Percentiles rank a stretch among this genome's conserved stretches.
Conservation (phyloP, 2,329 filamentous ascomycete species). For the Hortaea werneckii region DNA sequence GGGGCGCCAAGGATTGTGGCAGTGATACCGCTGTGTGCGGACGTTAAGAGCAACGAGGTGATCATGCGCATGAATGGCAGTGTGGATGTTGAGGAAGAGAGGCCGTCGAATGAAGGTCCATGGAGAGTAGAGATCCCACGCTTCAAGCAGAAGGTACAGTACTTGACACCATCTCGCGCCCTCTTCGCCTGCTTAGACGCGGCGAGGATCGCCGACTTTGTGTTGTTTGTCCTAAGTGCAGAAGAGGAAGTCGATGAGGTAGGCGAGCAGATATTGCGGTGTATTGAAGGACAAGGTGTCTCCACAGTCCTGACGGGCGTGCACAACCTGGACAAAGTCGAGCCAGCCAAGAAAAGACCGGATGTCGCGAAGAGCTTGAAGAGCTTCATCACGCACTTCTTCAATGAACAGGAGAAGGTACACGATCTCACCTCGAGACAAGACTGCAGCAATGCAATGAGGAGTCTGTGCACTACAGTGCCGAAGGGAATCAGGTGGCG, state of each 20-base stretch:
- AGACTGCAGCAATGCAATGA: constrained; percentile 82
- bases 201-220: constrained; percentile 80
- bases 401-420: constrained; percentile 83
- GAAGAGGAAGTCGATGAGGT: constrained; percentile 73
- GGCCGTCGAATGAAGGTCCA: constrained; percentile 42
- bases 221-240: constrained; percentile 74
- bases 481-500: constrained; percentile 94
- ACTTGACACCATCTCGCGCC: constrained; percentile 64
- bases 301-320: constrained; percentile 85
- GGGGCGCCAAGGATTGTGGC: constrained; percentile 82
- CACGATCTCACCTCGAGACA: constrained; percentile 80
- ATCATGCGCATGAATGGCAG: constrained; percentile 65
- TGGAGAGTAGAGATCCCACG: constrained; percentile 63
- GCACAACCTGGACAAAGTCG: constrained; percentile 59
- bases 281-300: constrained; percentile 86
- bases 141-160: constrained; percentile 92
- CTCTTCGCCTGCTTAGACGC: constrained; percentile 72
- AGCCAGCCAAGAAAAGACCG: constrained; percentile 66
- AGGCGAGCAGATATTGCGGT: constrained; percentile 75
- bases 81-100: constrained; percentile 54
- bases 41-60: constrained; percentile 57
- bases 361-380: constrained; percentile 75
- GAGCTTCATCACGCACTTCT: constrained; percentile 89
- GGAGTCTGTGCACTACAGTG: constrained; percentile 80
- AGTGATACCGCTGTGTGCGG: constrained; percentile 70